Evolutionary conservation across 1,284 basidiomycete species (phyloP).

Genomic region (Volvariella surrecta): DNA sequence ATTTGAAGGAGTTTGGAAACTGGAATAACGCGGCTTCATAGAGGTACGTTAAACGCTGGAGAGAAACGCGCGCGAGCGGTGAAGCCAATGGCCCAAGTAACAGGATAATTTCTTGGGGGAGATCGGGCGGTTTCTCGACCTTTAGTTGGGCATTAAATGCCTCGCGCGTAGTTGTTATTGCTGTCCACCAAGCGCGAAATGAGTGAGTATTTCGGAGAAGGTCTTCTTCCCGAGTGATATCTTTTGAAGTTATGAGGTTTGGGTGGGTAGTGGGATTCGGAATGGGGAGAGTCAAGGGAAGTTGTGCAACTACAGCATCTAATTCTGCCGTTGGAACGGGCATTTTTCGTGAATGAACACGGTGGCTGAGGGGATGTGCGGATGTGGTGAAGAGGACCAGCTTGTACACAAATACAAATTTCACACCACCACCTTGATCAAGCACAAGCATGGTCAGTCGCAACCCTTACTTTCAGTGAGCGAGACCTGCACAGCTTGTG

Average conservation of each 20-base stretch:
- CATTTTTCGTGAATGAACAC: constrained; percentile 30
- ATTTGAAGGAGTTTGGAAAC: constrained; percentile 86
- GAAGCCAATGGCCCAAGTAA: constrained; percentile 72
- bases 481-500: neutral
- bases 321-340: constrained; percentile 17
- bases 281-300: constrained; percentile 80
- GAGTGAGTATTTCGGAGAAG: constrained; percentile 90
- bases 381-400: too few species aligned
- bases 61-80: constrained; percentile 60
- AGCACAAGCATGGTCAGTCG: constrained; percentile 13
- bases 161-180: constrained; percentile 76
- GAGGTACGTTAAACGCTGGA: constrained; percentile 82
- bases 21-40: constrained; percentile 89
- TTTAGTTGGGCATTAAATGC: constrained; percentile 49
- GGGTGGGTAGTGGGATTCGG: constrained; percentile 78
- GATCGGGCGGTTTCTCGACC: constrained; percentile 37
- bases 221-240: constrained; percentile 90
- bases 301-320: constrained; percentile 19
- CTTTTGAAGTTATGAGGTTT: constrained; percentile 66
- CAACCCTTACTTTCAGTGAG: neutral
- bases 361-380: too few species aligned
- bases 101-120: constrained; percentile 37
- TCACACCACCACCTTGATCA: constrained; percentile 11
- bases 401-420: neutral
- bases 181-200: constrained; percentile 86